phyloP scores from a whole-genome alignment of 257 asterid genomes.

The Henckelia pumila region DNA sequence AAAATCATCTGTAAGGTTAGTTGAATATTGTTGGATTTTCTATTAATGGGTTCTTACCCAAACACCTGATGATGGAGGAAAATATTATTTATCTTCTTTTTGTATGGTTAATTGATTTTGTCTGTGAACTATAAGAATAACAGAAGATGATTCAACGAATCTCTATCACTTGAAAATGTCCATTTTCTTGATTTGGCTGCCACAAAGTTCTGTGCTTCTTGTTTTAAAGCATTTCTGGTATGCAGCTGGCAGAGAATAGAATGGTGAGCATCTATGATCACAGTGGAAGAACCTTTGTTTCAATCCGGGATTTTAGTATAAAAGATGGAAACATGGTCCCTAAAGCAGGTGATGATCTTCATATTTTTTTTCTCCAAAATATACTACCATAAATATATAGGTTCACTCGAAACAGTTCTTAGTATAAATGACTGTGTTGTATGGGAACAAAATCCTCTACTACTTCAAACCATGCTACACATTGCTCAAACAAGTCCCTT shows the following conservation, averaged over 20 bases:
- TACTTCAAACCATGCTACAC: too few species aligned
- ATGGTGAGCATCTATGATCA: slow-evolving; percentile 41
- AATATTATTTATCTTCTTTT: too few species aligned
- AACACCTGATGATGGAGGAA: too few species aligned
- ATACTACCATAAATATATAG: neutral
- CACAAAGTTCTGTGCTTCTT: neutral
- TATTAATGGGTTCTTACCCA: too few species aligned
- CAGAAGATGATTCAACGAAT: neutral
- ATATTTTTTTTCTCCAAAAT: too few species aligned
- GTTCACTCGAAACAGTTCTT: neutral
- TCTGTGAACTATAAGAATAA: too few species aligned
- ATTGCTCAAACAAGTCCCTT: too few species aligned
- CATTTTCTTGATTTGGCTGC: slow-evolving; percentile 13
- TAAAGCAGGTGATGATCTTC: slow-evolving; percentile 37
- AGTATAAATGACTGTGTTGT: too few species aligned
- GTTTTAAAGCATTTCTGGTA: slow-evolving; percentile 15
- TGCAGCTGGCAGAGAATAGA: slow-evolving; percentile 53
- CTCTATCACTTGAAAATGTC: neutral
- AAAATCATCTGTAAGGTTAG: slow-evolving; percentile 57
- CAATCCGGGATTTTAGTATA: slow-evolving; percentile 45
- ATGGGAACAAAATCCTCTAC: too few species aligned
- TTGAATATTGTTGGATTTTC: neutral
- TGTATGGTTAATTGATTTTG: too few species aligned
- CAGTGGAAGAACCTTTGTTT: slow-evolving; percentile 44
- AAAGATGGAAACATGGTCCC: slow-evolving; percentile 50